These are phyloP conservation scores for Saraca asoca DNA, from an alignment of 331 rosid species.

Conservation along the genomic window DNA sequence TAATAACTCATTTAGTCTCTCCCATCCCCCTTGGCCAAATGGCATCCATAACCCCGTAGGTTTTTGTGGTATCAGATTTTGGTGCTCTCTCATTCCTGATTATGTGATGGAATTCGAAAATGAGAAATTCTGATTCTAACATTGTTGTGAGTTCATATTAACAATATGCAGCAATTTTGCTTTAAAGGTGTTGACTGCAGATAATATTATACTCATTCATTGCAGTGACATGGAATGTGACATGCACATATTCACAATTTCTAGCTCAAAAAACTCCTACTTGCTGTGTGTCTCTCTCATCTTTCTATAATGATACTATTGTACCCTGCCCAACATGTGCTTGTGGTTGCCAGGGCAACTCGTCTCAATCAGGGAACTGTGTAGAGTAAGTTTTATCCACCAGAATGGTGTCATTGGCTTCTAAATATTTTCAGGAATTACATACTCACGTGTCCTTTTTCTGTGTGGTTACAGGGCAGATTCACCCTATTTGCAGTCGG, in stretches of 20 bases:
- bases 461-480: constrained; percentile 48
- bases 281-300: constrained; percentile 87
- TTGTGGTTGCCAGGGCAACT: constrained; percentile 72
- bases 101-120: constrained; percentile 1
- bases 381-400: constrained; percentile 55
- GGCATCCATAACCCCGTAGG: constrained; percentile 11
- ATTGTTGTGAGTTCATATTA: neutral
- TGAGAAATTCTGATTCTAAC: neutral
- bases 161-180: constrained; percentile 9
- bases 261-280: constrained; percentile 75
- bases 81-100: neutral
- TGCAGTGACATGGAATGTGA: constrained; percentile 92
- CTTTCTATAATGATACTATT: constrained; percentile 78
- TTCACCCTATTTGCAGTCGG: constrained; percentile 62
- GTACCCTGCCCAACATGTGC: constrained; percentile 75
- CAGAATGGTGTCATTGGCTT: constrained; percentile 15
- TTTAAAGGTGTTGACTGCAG: neutral
- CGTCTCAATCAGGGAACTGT: constrained; percentile 57
- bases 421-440: neutral
- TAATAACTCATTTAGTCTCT: constrained; percentile 1
- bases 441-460: constrained; percentile 9
- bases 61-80: neutral
- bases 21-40: neutral
- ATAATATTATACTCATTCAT: constrained; percentile 25
- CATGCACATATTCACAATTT: constrained; percentile 85